Percentiles rank a stretch among this genome's conserved stretches.
Evolutionary conservation across 176 grass and related monocot genomes (phyloP).

Genomic region (Oryza australiensis): DNA sequence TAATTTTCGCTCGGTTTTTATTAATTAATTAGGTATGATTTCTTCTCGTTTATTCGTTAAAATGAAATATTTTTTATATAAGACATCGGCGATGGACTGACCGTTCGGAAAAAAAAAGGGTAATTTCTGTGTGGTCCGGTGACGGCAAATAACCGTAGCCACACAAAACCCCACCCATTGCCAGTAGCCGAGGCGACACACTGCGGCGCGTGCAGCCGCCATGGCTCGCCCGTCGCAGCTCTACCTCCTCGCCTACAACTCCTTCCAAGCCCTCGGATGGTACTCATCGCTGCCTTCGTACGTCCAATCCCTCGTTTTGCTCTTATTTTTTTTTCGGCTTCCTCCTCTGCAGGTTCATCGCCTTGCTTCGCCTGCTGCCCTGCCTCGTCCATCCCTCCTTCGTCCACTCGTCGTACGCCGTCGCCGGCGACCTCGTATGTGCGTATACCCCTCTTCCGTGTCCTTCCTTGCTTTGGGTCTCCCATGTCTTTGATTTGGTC

Average conservation of each 20-base stretch:
- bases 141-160: no score
- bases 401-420: constrained; percentile 50
- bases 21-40: no score
- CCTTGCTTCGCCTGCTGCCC: constrained; percentile 52
- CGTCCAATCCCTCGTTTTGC: background rate
- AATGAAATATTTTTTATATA: no score
- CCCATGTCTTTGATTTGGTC: background rate
- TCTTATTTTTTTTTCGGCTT: background rate
- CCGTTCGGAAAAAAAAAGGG: no score
- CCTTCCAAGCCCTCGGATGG: constrained; percentile 78
- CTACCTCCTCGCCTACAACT: constrained; percentile 93
- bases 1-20: no score
- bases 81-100: no score
- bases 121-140: no score
- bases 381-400: constrained; percentile 33
- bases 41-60: no score
- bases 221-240: constrained; percentile 54
- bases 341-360: constrained; percentile 56
- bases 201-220: constrained; percentile 19
- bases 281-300: constrained; percentile 17
- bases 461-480: background rate
- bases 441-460: background rate
- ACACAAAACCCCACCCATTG: no score
- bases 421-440: constrained; percentile 83
- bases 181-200: no score